Base-by-base conservation (phyloP, 345 rosid genomes). In the Salix viminalis region DNA sequence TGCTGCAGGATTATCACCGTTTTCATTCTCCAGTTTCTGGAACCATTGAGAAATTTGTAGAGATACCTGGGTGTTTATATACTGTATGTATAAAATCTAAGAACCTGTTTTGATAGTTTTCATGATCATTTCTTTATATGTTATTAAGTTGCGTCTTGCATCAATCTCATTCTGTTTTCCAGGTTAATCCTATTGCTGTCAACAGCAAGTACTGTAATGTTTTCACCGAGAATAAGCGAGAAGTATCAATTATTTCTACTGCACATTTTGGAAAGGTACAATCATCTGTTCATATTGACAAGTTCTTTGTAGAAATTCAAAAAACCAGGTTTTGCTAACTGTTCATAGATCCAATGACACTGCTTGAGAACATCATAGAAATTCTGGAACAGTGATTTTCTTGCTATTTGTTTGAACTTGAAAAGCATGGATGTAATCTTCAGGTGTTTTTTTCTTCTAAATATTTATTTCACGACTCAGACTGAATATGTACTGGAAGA, bases 131-230 rank as follows among this genome's bases (percentile, higher is more conserved):
- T 41, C 23, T 68, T 54, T 37, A 24, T 42, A 48, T 58, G 6
- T 74, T 21, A 32, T 12, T n/a, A 18, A 46, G 11, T 2, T 75
- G 24, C 58, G 77, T 61, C 72, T 62, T 50, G 65, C 24, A 69
- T 67, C 46, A 37, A 26, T 61, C 66, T 61, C 58, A 8, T 73
- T 73, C 36, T 12, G 70, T 79, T 71, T 67, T 76, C 75, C 75
- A 94, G 98, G 98, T 94, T 83, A 94, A 94, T 79, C 98, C 98
- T 3, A 91, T 94, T 50, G 99, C 99, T 23, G 95, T 94, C 54
- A 92, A 94, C 76, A 92, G 99, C 85, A 89, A 90, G 81, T 94
- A 94, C 48, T 94, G 99, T 81, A 94, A 94, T 75, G 99, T 94
- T 69, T 92, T 94, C 83, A 90, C 98, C 0, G 97, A 94, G 85